These are phyloP conservation scores for Piromyces finnis DNA, from an alignment of 192 early-diverging fungal genomes.

Conservation along the genomic window DNA sequence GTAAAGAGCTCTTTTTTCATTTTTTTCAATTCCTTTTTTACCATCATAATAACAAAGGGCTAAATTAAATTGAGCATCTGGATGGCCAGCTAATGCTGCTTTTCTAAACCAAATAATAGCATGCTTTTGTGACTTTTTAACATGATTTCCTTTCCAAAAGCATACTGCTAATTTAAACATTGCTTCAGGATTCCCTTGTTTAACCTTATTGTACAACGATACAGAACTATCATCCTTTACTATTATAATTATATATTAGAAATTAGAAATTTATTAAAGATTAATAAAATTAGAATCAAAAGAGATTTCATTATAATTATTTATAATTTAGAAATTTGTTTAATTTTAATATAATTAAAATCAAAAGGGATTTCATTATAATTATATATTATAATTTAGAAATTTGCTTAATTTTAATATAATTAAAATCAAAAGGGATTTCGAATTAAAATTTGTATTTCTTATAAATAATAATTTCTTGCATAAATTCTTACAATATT, in stretches of 20 bases:
- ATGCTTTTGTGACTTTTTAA: background rate
- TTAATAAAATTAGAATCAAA: too few species aligned
- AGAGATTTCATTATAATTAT: too few species aligned
- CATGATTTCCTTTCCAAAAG: background rate
- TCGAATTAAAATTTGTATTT: too few species aligned
- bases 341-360: too few species aligned
- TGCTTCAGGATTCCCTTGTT: background rate
- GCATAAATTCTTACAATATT: background rate
- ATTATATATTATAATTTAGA: too few species aligned
- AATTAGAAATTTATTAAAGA: too few species aligned
- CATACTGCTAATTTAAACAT: background rate
- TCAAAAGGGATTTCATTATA: too few species aligned
- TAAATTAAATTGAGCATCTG: background rate
- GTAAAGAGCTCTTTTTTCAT: background rate
- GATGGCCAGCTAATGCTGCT: background rate
- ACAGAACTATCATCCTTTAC: background rate
- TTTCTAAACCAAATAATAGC: background rate
- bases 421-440: too few species aligned
- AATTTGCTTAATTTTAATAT: too few species aligned
- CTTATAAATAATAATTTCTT: background rate
- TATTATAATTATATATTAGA: background rate
- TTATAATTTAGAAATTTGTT: too few species aligned
- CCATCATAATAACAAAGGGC: background rate
- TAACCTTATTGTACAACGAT: background rate
- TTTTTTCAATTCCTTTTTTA: background rate